These are phyloP conservation scores for Monosporascus sp. DNA, from an alignment of 2,329 filamentous ascomycete genomes.

Conservation along the genomic window DNA sequence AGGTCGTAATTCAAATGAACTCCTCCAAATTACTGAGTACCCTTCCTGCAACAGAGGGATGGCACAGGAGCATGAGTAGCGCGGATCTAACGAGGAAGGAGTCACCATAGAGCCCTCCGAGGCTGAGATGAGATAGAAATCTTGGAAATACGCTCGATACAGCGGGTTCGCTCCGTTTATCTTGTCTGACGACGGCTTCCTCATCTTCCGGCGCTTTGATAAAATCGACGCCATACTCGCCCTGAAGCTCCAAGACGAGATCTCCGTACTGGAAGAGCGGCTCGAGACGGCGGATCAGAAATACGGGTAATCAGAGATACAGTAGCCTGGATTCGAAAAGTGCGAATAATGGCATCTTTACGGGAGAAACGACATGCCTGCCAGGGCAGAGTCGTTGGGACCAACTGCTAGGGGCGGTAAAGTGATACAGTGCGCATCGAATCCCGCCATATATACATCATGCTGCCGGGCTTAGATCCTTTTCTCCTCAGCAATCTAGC, in stretches of 20 bases:
- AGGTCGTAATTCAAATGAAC: no score
- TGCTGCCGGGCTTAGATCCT: conserved; percentile 10
- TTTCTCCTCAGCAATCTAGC: conserved; percentile 19
- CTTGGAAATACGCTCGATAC: conserved; percentile 28
- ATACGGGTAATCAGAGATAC: neutral
- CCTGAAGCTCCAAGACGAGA: conserved; percentile 28
- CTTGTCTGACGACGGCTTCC: conserved; percentile 25
- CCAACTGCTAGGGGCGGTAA: conserved; percentile 9
- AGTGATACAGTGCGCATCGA: conserved; percentile 19
- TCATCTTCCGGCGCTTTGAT: conserved; percentile 28
- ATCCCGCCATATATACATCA: no score
- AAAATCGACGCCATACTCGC: conserved; percentile 23
- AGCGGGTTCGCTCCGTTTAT: conserved; percentile 22
- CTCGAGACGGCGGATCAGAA: conserved; percentile 20
- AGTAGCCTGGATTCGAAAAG: conserved; percentile 12
- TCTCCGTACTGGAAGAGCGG: conserved; percentile 24
- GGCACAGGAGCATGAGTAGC: no score
- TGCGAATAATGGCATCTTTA: conserved; percentile 22
- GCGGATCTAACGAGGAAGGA: neutral
- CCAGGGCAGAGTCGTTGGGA: conserved; percentile 11
- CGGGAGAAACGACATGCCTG: conserved; percentile 14
- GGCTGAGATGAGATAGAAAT: conserved; percentile 10
- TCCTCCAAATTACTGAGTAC: no score
- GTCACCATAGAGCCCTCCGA: neutral
- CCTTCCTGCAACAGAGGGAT: no score